Evolutionary conservation across 345 rosid genomes (phyloP).

Genomic region (Ailanthus altissimus): DNA sequence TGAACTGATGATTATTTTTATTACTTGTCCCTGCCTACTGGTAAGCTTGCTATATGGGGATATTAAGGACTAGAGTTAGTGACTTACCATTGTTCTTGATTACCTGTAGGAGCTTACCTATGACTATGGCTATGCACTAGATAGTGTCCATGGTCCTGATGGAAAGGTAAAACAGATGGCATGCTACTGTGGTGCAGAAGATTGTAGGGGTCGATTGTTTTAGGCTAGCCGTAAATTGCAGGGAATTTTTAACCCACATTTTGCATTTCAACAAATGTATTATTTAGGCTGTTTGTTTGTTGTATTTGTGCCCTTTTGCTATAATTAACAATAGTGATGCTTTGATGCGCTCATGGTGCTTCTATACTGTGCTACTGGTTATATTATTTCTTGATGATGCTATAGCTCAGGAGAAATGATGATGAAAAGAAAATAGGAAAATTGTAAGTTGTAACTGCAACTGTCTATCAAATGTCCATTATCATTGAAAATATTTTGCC

Average conservation of each 20-base stretch:
- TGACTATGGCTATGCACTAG: conserved; percentile 85
- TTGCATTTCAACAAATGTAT: not conserved
- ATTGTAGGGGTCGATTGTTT: conserved; percentile 71
- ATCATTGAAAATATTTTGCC: conserved; percentile 3
- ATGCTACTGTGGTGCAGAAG: conserved; percentile 79
- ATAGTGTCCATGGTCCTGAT: conserved; percentile 71
- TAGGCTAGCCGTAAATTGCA: conserved; percentile 30
- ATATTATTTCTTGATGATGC: not conserved
- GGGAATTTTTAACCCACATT: not conserved
- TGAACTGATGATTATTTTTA: not conserved
- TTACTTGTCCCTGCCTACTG: not conserved
- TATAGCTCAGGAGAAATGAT: not conserved
- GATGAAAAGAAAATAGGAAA: not conserved
- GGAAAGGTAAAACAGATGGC: conserved; percentile 66
- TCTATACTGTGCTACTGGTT: not conserved
- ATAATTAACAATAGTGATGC: not conserved
- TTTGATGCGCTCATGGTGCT: not conserved
- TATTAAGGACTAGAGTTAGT: not conserved
- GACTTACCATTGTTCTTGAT: conserved; percentile 10
- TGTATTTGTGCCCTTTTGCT: not conserved
- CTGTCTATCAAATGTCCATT: not conserved
- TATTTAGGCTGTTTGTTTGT: not conserved
- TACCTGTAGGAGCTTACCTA: conserved; percentile 72
- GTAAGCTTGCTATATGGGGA: not conserved
- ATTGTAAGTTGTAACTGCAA: not conserved